A percentile compares a stretch with the other conserved stretches of the same genome.
These are phyloP conservation scores for Oenanthe sinensis DNA, from an alignment of 129 eudicot species.

Conservation along the genomic window DNA sequence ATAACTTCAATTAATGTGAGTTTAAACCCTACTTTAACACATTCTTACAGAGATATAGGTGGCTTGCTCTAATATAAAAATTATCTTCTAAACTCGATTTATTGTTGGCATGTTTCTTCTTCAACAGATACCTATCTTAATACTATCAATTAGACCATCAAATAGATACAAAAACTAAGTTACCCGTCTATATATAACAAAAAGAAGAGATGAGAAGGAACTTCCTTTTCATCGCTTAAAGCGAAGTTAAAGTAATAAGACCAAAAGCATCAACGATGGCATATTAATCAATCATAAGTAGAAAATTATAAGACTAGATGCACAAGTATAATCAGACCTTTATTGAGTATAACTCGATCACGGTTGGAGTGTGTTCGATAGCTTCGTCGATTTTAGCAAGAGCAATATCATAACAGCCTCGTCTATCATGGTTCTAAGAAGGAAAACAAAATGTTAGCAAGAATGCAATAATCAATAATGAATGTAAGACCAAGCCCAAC, in stretches of 20 bases:
- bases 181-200: background rate
- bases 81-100: background rate
- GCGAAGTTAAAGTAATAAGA: background rate
- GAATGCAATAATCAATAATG: background rate
- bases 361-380: conserved; percentile 87
- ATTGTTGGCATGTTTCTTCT: background rate
- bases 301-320: background rate
- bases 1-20: background rate
- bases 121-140: background rate
- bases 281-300: background rate
- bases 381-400: conserved; percentile 86
- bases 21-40: background rate
- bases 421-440: conserved; percentile 84
- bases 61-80: background rate
- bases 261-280: background rate
- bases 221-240: background rate
- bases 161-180: background rate
- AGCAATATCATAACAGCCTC: conserved; percentile 58
- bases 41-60: background rate
- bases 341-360: conserved; percentile 74
- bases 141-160: background rate
- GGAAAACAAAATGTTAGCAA: background rate
- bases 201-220: background rate
- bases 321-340: conserved; percentile 40
- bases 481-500: background rate